A percentile compares a stretch with the other conserved stretches of the same genome.
phyloP scores from a whole-genome alignment of 2,329 filamentous ascomycete genomes.

The Didymella exigua region DNA sequence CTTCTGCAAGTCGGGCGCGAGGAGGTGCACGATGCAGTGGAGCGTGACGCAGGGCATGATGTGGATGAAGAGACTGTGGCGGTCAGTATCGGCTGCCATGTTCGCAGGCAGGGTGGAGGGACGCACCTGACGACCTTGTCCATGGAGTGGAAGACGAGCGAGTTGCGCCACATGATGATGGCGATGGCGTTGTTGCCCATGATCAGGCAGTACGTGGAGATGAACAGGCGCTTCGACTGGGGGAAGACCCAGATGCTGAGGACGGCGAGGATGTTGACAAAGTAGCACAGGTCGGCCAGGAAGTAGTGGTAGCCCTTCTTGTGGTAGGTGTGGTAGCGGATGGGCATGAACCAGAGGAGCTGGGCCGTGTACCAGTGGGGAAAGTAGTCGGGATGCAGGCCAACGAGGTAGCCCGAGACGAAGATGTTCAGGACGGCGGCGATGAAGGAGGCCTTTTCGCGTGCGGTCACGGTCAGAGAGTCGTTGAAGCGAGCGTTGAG shows the following conservation, averaged over 20 bases:
- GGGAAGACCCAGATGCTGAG: conserved; percentile 91
- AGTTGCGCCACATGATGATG: conserved; percentile 99
- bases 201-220: conserved; percentile 87
- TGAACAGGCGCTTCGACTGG: conserved; percentile 86
- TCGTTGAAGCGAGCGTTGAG: conserved; percentile 87
- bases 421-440: conserved; percentile 97
- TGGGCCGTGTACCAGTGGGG: conserved; percentile 91
- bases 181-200: conserved; percentile 97
- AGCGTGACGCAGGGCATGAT: conserved; percentile 97
- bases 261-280: conserved; percentile 86
- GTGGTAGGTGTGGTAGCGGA: conserved; percentile 90
- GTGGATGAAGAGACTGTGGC: conserved; percentile 85
- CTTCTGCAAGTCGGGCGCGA: conserved; percentile 68
- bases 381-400: conserved; percentile 82
- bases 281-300: conserved; percentile 95
- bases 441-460: conserved; percentile 96
- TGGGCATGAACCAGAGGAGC: conserved; percentile 94
- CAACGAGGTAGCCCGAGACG: conserved; percentile 91
- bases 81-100: conserved; percentile 21
- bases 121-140: conserved; percentile 88
- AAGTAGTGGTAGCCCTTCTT: conserved; percentile 89
- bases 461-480: conserved; percentile 81
- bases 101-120: not conserved
- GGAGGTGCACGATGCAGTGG: conserved; percentile 88
- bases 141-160: conserved; percentile 95